Conservation (phyloP, 208 protist genomes). For the Trypanosoma melophagium region DNA sequence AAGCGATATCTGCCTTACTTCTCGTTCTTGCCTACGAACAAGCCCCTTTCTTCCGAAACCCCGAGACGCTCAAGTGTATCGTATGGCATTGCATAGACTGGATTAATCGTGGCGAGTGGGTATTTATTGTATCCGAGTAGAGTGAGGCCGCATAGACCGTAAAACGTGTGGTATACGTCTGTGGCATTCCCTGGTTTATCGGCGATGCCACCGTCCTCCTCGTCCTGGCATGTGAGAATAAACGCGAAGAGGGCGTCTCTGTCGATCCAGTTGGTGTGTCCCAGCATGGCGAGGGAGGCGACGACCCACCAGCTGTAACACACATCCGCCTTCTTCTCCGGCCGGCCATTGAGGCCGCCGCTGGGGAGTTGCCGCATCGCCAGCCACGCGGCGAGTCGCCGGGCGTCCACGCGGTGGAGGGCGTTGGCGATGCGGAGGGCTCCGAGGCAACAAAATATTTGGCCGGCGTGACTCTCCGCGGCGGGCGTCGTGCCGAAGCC, state of each 20-base stretch:
- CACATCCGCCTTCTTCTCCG: slow-evolving; percentile 99
- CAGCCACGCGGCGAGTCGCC: slow-evolving; percentile 97
- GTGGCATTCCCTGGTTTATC: slow-evolving; percentile 97
- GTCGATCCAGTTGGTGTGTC: slow-evolving; percentile 95
- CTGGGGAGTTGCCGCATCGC: slow-evolving; percentile 96
- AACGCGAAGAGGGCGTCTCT: slow-evolving; percentile 88
- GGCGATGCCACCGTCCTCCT: slow-evolving; percentile 96
- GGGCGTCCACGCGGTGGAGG: slow-evolving; percentile 87
- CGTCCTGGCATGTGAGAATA: slow-evolving; percentile 96
- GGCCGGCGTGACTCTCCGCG: slow-evolving; percentile 97
- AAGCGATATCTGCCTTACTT: no score
- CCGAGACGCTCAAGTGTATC: slow-evolving; percentile 63
- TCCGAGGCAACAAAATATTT: slow-evolving; percentile 98
- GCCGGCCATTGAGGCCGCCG: slow-evolving; percentile 99
- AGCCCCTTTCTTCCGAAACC: slow-evolving; percentile 53
- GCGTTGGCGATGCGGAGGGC: slow-evolving; percentile 93
- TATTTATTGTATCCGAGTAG: slow-evolving; percentile 90
- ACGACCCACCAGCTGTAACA: slow-evolving; percentile 99
- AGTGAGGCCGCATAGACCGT: slow-evolving; percentile 95
- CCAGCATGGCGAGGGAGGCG: slow-evolving; percentile 93
- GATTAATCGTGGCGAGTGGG: slow-evolving; percentile 72
- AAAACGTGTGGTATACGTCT: slow-evolving; percentile 99
- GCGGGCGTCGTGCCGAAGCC: slow-evolving; percentile 95
- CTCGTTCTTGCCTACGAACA: slow-evolving; percentile 39
- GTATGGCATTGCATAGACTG: slow-evolving; percentile 89